phyloP scores from a whole-genome alignment of 2,329 filamentous ascomycete genomes.

The Penicillium sp. region DNA sequence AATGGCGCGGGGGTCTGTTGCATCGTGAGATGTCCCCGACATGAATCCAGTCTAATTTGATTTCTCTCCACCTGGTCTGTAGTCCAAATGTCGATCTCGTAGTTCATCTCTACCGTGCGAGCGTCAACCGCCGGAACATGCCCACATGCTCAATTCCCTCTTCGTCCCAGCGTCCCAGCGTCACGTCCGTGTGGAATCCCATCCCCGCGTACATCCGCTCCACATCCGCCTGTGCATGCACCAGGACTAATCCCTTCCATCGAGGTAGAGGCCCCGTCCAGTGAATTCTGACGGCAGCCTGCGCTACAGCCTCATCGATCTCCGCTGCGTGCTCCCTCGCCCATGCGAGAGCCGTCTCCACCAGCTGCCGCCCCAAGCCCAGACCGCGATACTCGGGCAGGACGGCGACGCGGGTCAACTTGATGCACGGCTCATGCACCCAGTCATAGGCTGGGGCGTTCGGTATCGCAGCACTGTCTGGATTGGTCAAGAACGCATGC shows the following conservation, averaged over 20 bases:
- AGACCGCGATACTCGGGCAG: constrained; percentile 62
- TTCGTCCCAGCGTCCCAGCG: constrained; percentile 41
- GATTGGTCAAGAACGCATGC: constrained; percentile 47
- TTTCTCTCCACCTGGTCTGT: no score
- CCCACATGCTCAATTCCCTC: background rate
- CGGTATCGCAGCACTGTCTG: constrained; percentile 10
- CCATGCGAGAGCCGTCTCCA: constrained; percentile 68
- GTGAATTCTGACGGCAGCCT: constrained; percentile 38
- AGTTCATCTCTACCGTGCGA: background rate
- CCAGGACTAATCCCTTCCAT: constrained; percentile 73
- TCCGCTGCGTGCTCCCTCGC: constrained; percentile 58
- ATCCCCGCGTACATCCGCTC: constrained; percentile 64
- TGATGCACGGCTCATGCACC: constrained; percentile 71
- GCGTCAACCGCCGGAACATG: constrained; percentile 1
- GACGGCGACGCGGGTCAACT: constrained; percentile 75
- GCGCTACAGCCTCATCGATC: constrained; percentile 31
- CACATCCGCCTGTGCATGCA: constrained; percentile 72
- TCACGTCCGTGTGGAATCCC: constrained; percentile 71
- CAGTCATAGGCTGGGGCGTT: constrained; percentile 42
- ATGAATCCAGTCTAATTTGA: constrained; percentile 2
- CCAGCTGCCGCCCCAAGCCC: constrained; percentile 63
- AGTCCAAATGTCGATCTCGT: constrained; percentile 2
- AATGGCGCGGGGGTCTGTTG: constrained; percentile 9
- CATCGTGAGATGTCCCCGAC: constrained; percentile 6
- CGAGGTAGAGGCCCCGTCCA: constrained; percentile 43